Percentiles rank a stretch among this genome's conserved stretches.
Conservation (phyloP, 345 rosid genomes). For the Linum tenue region DNA sequence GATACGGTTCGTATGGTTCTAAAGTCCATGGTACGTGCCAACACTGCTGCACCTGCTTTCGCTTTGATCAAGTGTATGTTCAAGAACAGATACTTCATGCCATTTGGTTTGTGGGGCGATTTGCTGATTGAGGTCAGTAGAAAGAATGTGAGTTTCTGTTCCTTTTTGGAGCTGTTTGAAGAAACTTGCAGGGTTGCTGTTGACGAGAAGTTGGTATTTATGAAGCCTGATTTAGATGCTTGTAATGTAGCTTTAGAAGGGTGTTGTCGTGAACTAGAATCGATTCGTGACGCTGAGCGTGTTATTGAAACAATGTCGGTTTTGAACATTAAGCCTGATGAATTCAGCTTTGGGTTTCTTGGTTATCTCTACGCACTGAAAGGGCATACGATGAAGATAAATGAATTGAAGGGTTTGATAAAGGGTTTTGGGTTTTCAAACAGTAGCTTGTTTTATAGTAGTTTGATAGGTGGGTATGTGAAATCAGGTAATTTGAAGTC, state of each 20-base stretch:
- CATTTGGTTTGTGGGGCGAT: conserved; percentile 68
- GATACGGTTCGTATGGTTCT: conserved; percentile 43
- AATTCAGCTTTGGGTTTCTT: conserved; percentile 64
- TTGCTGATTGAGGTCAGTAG: conserved; percentile 46
- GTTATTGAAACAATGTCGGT: conserved; percentile 63
- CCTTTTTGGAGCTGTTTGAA: conserved; percentile 54
- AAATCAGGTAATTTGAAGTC: conserved; percentile 48
- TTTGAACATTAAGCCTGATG: conserved; percentile 65
- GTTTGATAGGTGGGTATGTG: conserved; percentile 66
- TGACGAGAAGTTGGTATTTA: conserved; percentile 59
- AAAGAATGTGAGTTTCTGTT: conserved; percentile 32
- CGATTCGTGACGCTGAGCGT: conserved; percentile 53
- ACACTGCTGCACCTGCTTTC: conserved; percentile 64
- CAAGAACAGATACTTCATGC: conserved; percentile 71
- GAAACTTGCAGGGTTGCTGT: conserved; percentile 63
- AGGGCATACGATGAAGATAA: conserved; percentile 53
- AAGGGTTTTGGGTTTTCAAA: conserved; percentile 43
- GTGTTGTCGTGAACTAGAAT: conserved; percentile 49
- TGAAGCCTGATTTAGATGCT: conserved; percentile 67
- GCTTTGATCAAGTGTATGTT: conserved; percentile 69
- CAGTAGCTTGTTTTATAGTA: conserved; percentile 32
- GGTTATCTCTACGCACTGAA: conserved; percentile 76
- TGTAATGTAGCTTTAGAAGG: conserved; percentile 74
- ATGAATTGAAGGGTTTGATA: conserved; percentile 55
- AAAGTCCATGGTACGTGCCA: conserved; percentile 48